phyloP scores from a whole-genome alignment of 768 basidiomycete species.

The Tylopilus vinaceipallidus region DNA sequence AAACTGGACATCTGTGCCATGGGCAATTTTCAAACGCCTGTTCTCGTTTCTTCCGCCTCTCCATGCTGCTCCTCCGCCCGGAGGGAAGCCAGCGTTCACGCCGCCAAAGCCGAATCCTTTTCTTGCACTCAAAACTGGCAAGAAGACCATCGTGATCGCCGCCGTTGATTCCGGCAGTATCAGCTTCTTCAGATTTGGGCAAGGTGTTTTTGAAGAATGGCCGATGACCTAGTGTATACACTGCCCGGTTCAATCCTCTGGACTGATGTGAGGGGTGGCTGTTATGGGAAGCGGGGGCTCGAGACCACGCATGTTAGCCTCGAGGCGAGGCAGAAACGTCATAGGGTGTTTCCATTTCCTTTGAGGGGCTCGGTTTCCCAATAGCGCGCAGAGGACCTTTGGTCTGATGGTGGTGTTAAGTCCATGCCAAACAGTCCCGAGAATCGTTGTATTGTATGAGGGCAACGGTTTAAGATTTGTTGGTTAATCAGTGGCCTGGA shows the following conservation, averaged over 20 bases:
- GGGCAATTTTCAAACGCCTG: conserved; percentile 2
- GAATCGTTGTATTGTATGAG: no score
- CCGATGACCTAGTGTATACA: conserved; percentile 48
- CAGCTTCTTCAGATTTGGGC: conserved; percentile 85
- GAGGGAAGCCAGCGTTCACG: conserved; percentile 26
- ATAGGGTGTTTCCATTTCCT: no score
- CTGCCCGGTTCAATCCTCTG: background rate
- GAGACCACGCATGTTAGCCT: no score
- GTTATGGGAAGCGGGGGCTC: no score
- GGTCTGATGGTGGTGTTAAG: no score
- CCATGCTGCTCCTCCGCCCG: background rate
- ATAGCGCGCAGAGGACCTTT: no score
- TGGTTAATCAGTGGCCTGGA: no score
- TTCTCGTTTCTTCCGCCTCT: conserved; percentile 8
- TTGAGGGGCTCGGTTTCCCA: no score
- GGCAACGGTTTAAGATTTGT: no score
- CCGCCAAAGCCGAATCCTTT: conserved; percentile 66
- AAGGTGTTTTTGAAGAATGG: conserved; percentile 84
- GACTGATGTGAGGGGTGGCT: background rate
- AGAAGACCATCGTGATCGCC: conserved; percentile 80
- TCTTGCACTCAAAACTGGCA: conserved; percentile 76
- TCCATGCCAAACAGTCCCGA: no score
- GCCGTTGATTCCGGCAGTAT: conserved; percentile 86
- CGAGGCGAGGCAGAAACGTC: no score
- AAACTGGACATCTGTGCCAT: background rate